These are phyloP conservation scores for Citrus glauca DNA, from an alignment of 345 rosid species.

Conservation along the genomic window DNA sequence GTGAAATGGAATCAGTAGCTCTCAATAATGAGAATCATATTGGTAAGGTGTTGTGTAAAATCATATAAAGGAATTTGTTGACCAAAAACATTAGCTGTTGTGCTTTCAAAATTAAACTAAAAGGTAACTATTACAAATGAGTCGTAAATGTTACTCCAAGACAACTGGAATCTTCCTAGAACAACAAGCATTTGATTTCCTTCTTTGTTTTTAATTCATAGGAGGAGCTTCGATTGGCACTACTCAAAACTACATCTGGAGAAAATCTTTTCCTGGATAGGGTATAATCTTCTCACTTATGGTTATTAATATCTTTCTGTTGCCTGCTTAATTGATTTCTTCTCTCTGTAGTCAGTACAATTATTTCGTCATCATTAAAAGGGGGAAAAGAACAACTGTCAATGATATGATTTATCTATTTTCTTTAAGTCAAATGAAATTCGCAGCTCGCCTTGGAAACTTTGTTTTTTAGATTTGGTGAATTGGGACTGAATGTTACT, in stretches of 20 bases:
- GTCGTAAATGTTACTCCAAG: background rate
- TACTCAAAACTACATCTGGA: slow-evolving; percentile 33
- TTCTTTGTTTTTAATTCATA: slow-evolving; percentile 14
- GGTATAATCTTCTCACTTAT: slow-evolving; percentile 23
- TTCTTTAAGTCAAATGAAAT: background rate
- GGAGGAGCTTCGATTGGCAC: slow-evolving; percentile 67
- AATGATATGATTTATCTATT: background rate
- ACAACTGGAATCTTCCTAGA: background rate
- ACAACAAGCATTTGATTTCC: background rate
- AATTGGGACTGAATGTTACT: background rate
- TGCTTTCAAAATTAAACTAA: too few relatives aligned
- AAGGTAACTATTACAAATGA: too few relatives aligned
- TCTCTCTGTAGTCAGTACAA: background rate
- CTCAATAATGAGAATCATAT: too few relatives aligned
- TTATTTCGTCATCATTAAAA: too few relatives aligned
- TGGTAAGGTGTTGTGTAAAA: too few relatives aligned
- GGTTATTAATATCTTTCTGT: background rate
- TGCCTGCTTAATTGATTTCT: background rate
- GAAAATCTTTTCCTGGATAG: slow-evolving; percentile 54
- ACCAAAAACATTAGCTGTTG: too few relatives aligned
- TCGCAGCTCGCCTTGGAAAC: background rate
- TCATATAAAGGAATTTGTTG: too few relatives aligned
- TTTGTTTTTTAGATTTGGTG: background rate
- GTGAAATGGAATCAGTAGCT: too few relatives aligned
- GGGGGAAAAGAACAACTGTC: background rate